Base-by-base conservation (phyloP, 257 asterid genomes). In the Parsonsia alboflavescens region DNA sequence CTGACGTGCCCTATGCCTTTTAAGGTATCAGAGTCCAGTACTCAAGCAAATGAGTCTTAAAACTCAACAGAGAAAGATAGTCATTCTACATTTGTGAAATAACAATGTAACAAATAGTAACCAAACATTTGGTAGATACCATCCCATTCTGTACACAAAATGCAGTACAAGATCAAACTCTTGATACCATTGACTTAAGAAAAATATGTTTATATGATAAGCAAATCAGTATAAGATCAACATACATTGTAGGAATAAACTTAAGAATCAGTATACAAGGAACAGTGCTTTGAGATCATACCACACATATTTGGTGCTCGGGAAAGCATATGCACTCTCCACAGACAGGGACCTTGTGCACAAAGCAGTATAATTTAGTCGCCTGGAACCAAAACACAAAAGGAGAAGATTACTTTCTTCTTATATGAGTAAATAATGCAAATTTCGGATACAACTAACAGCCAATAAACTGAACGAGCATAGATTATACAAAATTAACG, bases 251-350 rank as follows among this genome's bases (percentile, higher is more conserved):
- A 39, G 70, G 45, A 39, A 39, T 7, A 6, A 19, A 39, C 48
- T 19, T 16, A 72, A 36, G 26, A 72, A 30, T 30, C 36, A 68
- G 21, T 13, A 45, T 3, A 13, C 8, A 39, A 57, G 39, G 12
- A n/a, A 28, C 68, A 54, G 36, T 21, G 53, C 28, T 28, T 30
- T 26, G 15, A 73, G 59, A 83, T 72, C 89, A 65, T 94, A 94
- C 98, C 98, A 90, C 97, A 70, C 98, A 94, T 67, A 88, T 87
- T 83, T 88, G 97, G 82, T 94, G 98, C 82, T 94, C 98, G 5
- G 93, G 89, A 72, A 88, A 90, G 88, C 97, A 94, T 79, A 94
- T 88, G 79, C 98, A 94, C 84, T 92, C 97, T 75, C 97, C 98
- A 73, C 98, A 94, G 67, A 94, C 91, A 26, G 97, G 97, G 78